Conservation (phyloP, 805 yeast species). For the Nakazawaea holstii region DNA sequence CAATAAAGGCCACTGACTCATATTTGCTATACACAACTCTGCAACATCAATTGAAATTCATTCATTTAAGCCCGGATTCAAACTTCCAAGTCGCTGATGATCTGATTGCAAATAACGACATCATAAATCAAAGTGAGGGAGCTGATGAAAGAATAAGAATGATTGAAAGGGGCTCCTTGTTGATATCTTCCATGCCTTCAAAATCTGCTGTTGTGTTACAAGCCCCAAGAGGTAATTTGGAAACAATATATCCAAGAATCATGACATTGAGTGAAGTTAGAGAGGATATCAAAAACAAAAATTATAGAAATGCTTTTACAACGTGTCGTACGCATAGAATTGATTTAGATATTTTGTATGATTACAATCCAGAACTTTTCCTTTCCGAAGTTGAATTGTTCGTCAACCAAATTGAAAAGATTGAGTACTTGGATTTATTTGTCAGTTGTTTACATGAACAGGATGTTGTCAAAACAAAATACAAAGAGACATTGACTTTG, state of each 20-base stretch:
- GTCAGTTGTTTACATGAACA: conserved; percentile 82
- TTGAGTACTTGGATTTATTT: conserved; percentile 80
- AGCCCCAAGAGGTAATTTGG: conserved; percentile 95
- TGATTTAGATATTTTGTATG: conserved; percentile 84
- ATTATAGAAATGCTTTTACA: conserved; percentile 69
- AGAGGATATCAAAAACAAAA: conserved; percentile 47
- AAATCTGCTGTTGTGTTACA: conserved; percentile 79
- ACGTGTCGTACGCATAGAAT: conserved; percentile 89
- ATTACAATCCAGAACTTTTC: conserved; percentile 73
- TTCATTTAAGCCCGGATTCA: conserved; percentile 49
- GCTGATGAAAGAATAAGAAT: conserved; percentile 80
- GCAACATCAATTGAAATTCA: conserved; percentile 74
- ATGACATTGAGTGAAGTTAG: conserved; percentile 86
- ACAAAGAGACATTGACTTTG: conserved; percentile 58
- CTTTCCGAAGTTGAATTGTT: conserved; percentile 58
- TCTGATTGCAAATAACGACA: conserved; percentile 26
- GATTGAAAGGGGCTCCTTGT: conserved; percentile 87
- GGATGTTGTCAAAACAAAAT: conserved; percentile 77
- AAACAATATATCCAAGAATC: conserved; percentile 88
- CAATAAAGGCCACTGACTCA: conserved; percentile 65
- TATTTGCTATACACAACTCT: conserved; percentile 83
- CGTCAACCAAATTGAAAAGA: conserved; percentile 61
- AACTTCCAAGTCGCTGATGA: conserved; percentile 26
- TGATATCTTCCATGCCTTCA: conserved; percentile 78
- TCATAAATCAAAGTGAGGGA: conserved; percentile 22